phyloP scores from a whole-genome alignment of 2,329 filamentous ascomycete genomes.

The Phyllosticta citribraziliensis region DNA sequence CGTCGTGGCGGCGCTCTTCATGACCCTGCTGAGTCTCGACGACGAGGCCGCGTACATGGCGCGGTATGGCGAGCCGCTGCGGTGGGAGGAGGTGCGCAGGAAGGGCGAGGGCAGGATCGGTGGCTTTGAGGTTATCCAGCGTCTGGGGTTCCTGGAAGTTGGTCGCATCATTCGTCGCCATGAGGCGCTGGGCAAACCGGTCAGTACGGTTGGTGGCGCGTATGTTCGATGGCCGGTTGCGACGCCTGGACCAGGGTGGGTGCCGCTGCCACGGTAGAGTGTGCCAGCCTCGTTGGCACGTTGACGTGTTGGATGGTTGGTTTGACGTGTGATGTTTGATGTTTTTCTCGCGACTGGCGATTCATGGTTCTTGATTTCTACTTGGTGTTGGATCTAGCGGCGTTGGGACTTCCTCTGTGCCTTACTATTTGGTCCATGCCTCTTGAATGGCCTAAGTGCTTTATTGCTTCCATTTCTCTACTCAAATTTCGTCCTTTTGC shows the following conservation, averaged over 20 bases:
- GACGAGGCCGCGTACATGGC: background rate
- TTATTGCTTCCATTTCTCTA: no score
- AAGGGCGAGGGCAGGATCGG: background rate
- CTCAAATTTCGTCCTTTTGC: no score
- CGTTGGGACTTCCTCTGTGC: no score
- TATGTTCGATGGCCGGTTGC: background rate
- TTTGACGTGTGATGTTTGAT: background rate
- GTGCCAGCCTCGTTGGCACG: no score
- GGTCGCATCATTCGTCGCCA: background rate
- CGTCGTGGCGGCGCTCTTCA: slow-evolving; percentile 19
- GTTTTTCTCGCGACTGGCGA: background rate
- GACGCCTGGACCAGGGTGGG: background rate
- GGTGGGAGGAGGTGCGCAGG: background rate
- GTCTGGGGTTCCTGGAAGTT: background rate
- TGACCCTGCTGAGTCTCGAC: slow-evolving; percentile 6
- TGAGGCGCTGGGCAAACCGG: background rate
- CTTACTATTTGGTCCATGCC: no score
- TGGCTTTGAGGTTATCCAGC: background rate
- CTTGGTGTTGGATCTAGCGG: no score
- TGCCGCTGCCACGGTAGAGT: background rate
- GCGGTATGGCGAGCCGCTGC: background rate
- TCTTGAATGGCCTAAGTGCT: no score
- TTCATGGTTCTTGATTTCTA: background rate
- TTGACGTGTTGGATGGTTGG: background rate
- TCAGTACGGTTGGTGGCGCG: background rate